Base-by-base conservation (phyloP, 2,329 filamentous ascomycete species). In the Meredithiella fracta region DNA sequence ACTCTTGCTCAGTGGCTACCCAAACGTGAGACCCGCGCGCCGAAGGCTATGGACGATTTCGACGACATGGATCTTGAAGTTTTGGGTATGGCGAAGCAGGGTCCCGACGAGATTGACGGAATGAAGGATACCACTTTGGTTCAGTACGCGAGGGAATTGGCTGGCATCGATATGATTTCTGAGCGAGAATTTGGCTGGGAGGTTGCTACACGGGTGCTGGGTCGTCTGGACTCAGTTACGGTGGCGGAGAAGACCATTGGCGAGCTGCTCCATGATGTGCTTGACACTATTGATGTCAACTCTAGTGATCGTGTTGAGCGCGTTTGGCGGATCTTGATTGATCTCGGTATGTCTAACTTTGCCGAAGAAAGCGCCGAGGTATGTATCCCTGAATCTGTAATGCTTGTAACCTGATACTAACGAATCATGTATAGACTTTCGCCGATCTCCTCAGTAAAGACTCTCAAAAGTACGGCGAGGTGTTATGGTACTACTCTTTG, bases 401-500 rank as follows among this genome's bases (percentile, higher is more conserved):
- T 23, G 5, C 38, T 44, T 37, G 11, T 8, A 4, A 42, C 8
- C 29, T 47, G 14, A 20, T 47, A 51, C 65, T 70, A 59, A 71
- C 61, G 20, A 8, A 37, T 26, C 20, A 34, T 34, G 11, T 34
- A 26, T 63, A 94, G 86, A 82, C 84, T 61, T 96, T 88, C 65
- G 91, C 89, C 57, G 83, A 95, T 61, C 76, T 82, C 51, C 75
- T 95, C 40, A 79, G 82, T 9, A 76, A 81, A 59, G 78, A 80
- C 44, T 84, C 85, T 0, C 79, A 86, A 62, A 79, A 84, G 55
- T 96, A 91, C 62, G 91, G 91, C 55, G 81, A 91, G 61, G 86
- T 88, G 0, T 75, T 97, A 20, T 83, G 92, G 70, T 96, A 94
- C 72, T 97, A 92, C 66, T 85, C 91, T 23, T 79, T 94, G 11